These are phyloP conservation scores for Rhizoclosmatium sp. DNA, from an alignment of 192 early-diverging fungal species.

Conservation along the genomic window DNA sequence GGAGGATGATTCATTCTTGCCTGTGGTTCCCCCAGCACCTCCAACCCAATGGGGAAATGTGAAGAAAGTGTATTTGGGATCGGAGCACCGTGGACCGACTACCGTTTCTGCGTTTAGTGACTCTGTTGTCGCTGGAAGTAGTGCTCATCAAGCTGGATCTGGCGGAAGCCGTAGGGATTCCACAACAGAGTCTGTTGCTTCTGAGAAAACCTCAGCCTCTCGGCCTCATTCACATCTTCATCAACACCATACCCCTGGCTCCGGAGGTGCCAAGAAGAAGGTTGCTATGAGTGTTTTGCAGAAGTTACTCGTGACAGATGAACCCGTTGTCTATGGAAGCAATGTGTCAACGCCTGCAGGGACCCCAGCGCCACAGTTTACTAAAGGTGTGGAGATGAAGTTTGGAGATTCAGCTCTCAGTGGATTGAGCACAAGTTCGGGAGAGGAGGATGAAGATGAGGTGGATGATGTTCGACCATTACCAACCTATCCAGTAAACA, in stretches of 20 bases:
- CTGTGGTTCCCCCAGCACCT: conserved; percentile 13
- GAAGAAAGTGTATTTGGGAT: conserved; percentile 23
- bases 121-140: neutral
- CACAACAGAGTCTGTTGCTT: neutral
- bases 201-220: neutral
- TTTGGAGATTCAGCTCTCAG: conserved; percentile 21
- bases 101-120: neutral
- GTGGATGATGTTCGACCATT: neutral
- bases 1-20: neutral
- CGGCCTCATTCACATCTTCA: neutral
- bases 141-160: neutral
- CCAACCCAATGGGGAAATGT: conserved; percentile 17
- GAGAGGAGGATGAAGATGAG: neutral
- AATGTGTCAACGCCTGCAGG: neutral
- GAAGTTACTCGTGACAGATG: conserved; percentile 20
- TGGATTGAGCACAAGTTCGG: conserved; percentile 27
- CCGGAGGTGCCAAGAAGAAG: neutral
- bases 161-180: neutral
- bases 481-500: neutral
- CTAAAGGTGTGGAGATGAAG: conserved; percentile 30
- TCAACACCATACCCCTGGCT: neutral
- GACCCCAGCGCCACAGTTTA: neutral
- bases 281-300: conserved; percentile 26
- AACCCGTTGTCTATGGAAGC: neutral
- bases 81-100: neutral